Evolutionary conservation across 164 flowering plant genomes (phyloP), one percentile per base, ranked within the genome.

Genomic region (Pachysandra terminalis): DNA sequence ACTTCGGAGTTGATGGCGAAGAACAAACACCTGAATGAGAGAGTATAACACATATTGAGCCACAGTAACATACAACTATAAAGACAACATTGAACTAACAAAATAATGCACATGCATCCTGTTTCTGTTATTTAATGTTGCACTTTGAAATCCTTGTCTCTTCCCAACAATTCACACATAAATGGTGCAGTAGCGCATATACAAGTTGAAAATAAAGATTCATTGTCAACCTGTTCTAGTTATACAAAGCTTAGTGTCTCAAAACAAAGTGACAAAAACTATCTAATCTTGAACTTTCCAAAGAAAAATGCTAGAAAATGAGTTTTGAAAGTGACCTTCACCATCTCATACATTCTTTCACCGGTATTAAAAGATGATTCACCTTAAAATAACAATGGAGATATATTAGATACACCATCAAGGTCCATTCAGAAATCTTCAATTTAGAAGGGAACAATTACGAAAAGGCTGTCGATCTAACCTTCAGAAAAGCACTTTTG

Each of bases 321-420:
- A 45, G 56, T 19, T 60, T 14, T 0, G 25, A 26, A n/a, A 22
- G 23, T 56, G 49, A 95, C 99, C 99, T 95, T 95, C 62, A 89
- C 95, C 40, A 72, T 68, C 76, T 90, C 93, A 24, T 72, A 76
- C 95, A 96, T 84, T 81, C 85, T 88, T 81, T 85, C 89, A 16
- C 96, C 98, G 26, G 95, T 87, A 67, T 75, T 63, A 67, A 79
- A 77, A 25, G 99, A 90, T 63, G 96, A 86, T 66, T 88, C 97
- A 56, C 75, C 71, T 49, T 81, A 73, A 62, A 71, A 54, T 71
- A 19, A 63, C 59, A 71, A 85, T 8, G 21, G 22, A 32, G 9
- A 52, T 19, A 12, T 60, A 65, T 52, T 71, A 60, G 45, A 19
- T 17, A 52, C 17, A 37, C 15, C 37, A 60, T 13, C n/a, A 23